Percentiles rank a stretch among this genome's conserved stretches.
Evolutionary conservation across 192 early-diverging fungal species (phyloP).

Genomic region (Coemansia sp.): DNA sequence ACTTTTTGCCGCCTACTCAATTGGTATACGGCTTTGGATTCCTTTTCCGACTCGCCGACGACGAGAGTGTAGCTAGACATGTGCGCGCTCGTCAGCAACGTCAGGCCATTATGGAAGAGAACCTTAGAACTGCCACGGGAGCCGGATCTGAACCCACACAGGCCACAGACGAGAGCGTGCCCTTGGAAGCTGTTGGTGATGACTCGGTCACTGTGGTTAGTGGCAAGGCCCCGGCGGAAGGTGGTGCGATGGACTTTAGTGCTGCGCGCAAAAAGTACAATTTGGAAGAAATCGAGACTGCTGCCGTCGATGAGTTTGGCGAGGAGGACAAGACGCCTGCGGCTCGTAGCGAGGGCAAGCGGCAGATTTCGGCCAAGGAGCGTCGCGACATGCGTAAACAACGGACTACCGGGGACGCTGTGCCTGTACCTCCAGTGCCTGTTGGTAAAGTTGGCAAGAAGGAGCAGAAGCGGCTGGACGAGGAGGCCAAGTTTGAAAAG

Average conservation of each 20-base stretch:
- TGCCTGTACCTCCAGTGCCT: background rate
- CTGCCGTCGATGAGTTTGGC: constrained; percentile 32
- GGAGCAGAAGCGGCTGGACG: constrained; percentile 37
- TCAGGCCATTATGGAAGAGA: constrained; percentile 43
- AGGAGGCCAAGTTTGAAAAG: constrained; percentile 41
- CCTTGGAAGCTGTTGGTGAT: background rate
- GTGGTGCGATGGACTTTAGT: constrained; percentile 29
- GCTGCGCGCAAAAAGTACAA: constrained; percentile 58
- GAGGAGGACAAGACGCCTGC: background rate
- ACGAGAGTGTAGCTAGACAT: constrained; percentile 78
- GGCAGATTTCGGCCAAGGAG: constrained; percentile 82
- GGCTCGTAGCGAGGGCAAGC: constrained; percentile 17
- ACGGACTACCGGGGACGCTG: constrained; percentile 1
- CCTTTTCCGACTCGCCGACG: constrained; percentile 84
- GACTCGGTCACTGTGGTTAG: constrained; percentile 19
- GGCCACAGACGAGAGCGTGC: background rate
- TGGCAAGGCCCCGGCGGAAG: background rate
- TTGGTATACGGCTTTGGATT: constrained; percentile 97
- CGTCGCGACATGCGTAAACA: constrained; percentile 79
- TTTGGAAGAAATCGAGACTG: constrained; percentile 54
- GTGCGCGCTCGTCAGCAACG: constrained; percentile 65
- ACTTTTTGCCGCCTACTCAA: constrained; percentile 91
- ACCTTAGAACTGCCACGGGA: constrained; percentile 13
- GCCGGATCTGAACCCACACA: background rate
- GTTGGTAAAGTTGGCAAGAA: constrained; percentile 38